These are phyloP conservation scores for Pyricularia sp. DNA, from an alignment of 2,329 filamentous ascomycete species.

Conservation along the genomic window DNA sequence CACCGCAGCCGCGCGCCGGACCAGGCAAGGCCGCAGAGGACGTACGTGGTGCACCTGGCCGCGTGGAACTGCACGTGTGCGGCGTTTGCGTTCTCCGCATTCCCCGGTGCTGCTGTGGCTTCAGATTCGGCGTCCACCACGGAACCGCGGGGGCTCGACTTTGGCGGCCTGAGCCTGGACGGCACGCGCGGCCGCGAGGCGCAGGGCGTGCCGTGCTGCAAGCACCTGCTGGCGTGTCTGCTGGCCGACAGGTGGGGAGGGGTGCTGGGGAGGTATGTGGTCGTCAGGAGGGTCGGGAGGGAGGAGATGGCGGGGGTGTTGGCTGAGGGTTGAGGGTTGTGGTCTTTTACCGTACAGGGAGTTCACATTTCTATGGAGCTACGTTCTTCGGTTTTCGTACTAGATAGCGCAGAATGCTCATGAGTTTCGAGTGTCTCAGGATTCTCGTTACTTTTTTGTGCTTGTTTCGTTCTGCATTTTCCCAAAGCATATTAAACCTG, in stretches of 20 bases:
- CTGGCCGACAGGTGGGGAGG: slow-evolving; percentile 55
- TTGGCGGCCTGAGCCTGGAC: slow-evolving; percentile 19
- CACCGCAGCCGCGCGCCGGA: slow-evolving; percentile 16
- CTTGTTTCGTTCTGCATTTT: neutral
- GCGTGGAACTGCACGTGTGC: slow-evolving; percentile 91
- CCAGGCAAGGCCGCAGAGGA: slow-evolving; percentile 9
- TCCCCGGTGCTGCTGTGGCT: slow-evolving; percentile 27
- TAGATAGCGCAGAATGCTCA: neutral
- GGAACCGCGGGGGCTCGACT: slow-evolving; percentile 17
- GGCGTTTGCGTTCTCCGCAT: slow-evolving; percentile 67
- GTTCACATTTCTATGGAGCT: too few species aligned
- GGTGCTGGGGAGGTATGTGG: slow-evolving; percentile 47
- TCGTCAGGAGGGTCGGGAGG: slow-evolving; percentile 41
- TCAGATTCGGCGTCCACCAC: neutral
- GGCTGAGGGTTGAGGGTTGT: neutral
- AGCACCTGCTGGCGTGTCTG: slow-evolving; percentile 80
- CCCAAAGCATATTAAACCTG: slow-evolving; percentile 8
- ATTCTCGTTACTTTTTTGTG: neutral
- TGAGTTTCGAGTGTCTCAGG: neutral
- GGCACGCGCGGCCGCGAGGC: slow-evolving; percentile 9
- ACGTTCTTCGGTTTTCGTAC: too few species aligned
- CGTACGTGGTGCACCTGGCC: slow-evolving; percentile 62
- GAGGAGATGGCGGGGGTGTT: slow-evolving; percentile 65
- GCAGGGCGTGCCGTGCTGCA: slow-evolving; percentile 55
- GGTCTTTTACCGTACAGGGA: too few species aligned